Conservation (phyloP, 306 rosid genomes). For the Rosa persica region DNA sequence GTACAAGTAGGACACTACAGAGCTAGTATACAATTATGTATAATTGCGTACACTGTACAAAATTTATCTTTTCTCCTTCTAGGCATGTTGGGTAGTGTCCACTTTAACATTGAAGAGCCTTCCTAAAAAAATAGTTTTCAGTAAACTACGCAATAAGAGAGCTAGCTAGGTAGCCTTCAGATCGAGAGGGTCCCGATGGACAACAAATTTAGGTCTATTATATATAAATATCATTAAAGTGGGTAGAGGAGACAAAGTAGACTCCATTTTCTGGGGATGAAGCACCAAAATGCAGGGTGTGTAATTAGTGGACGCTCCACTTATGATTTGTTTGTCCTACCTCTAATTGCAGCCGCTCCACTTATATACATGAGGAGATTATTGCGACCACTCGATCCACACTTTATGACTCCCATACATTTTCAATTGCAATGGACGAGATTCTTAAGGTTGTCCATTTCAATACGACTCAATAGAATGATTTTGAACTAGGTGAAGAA, state of each 20-base stretch:
- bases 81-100: too few species aligned
- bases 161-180: not conserved
- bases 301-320: slow-evolving; percentile 10
- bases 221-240: not conserved
- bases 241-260: not conserved
- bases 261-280: slow-evolving; percentile 1
- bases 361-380: not conserved
- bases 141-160: not conserved
- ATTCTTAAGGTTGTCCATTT: not conserved
- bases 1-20: too few species aligned
- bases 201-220: not conserved
- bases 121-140: too few species aligned
- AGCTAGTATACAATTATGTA: too few species aligned
- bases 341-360: not conserved
- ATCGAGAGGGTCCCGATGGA: not conserved
- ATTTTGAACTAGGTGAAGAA: not conserved
- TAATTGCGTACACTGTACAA: too few species aligned
- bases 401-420: not conserved
- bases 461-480: not conserved
- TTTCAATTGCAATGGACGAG: not conserved
- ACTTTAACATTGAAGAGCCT: too few species aligned
- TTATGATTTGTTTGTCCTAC: not conserved
- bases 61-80: too few species aligned
- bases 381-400: not conserved
- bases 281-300: not conserved